These are phyloP conservation scores for Angomonas ambiguus DNA, from an alignment of 208 protist genomes.

Conservation along the genomic window DNA sequence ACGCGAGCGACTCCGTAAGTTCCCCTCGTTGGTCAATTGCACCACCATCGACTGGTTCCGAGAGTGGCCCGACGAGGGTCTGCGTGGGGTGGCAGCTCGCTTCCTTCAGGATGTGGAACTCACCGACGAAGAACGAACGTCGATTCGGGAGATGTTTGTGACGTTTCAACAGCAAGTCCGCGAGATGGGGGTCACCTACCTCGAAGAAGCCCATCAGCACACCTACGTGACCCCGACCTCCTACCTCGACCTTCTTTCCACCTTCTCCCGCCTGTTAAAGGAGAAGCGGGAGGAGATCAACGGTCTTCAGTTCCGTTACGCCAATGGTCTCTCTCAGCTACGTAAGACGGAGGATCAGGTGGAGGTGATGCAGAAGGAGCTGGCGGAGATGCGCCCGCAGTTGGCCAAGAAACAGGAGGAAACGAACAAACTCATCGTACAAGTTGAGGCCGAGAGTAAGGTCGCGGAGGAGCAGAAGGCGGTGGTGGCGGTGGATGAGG, in stretches of 20 bases:
- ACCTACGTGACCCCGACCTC: conserved; percentile 96
- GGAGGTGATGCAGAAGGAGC: conserved; percentile 90
- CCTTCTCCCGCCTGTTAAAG: conserved; percentile 86
- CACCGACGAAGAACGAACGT: conserved; percentile 47
- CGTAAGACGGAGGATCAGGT: conserved; percentile 94
- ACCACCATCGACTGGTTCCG: conserved; percentile 99
- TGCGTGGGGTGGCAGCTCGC: conserved; percentile 85
- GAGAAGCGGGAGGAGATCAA: conserved; percentile 85
- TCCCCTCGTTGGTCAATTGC: conserved; percentile 97
- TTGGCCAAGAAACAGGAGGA: conserved; percentile 89
- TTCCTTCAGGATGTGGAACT: conserved; percentile 86
- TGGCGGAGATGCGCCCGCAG: conserved; percentile 88
- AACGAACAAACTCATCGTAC: conserved; percentile 79
- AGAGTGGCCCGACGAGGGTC: conserved; percentile 95
- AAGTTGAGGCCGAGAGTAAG: conserved; percentile 86
- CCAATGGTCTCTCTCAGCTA: conserved; percentile 82
- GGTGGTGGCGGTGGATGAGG: conserved; percentile 89
- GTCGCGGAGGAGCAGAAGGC: conserved; percentile 81
- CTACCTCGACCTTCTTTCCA: conserved; percentile 94
- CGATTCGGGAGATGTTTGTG: conserved; percentile 89
- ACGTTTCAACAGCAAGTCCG: conserved; percentile 89
- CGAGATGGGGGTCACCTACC: conserved; percentile 75
- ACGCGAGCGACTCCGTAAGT: conserved; percentile 94
- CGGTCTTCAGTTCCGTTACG: conserved; percentile 82
- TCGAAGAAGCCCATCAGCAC: conserved; percentile 85